Evolutionary conservation across 164 flowering plant species (phyloP), one percentile per base, ranked within the genome.

Genomic region (Santalum album): DNA sequence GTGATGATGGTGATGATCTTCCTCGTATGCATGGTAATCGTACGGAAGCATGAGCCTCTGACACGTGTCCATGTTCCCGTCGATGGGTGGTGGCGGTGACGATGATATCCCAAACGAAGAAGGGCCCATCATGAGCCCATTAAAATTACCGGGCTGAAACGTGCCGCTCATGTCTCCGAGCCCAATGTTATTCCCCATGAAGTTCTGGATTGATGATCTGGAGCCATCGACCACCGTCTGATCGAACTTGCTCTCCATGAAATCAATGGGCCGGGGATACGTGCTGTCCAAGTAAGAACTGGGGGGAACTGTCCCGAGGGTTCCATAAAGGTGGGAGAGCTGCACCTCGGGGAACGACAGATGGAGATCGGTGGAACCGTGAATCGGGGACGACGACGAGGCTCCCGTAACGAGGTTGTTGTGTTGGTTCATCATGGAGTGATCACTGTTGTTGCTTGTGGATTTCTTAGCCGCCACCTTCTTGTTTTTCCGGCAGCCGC

Each of bases 401-500:
- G 50, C 34, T 26, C 1, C 29, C 40, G 44, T 1, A 18, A 19
- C 48, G 64, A 36, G 2, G 40, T 5, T 5, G 21, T 45, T 65
- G 3, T 43, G 5, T 42, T 27, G 69, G 39, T 35, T 66, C 72
- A 17, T 73, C 64, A 25, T 48, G 45, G 45, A 2, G 5, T 38
- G 16, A 4, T 38, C 42, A 14, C 1, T 38, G 14, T 14, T 38
- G 42, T 14, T 38, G 42, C 1, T 15, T 38, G 20, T 51, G 17
- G 75, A 40, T 60, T 74, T 75, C 51, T 72, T 77, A 35, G 65
- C 4, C 12, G 74, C n/a, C 12, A 62, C 67, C 49, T 74, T 78
- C 62, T 77, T 80, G 74, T 76, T 80, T 69, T 82, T 84, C 19
- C 91, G 64, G 52, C 87, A 84, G 7, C 92, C 92, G 42, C 92